Percentiles rank a stretch among this genome's conserved stretches.
Conservation (phyloP, 1,139 yeast genomes). For the Pneumocystis oryctolagi region DNA sequence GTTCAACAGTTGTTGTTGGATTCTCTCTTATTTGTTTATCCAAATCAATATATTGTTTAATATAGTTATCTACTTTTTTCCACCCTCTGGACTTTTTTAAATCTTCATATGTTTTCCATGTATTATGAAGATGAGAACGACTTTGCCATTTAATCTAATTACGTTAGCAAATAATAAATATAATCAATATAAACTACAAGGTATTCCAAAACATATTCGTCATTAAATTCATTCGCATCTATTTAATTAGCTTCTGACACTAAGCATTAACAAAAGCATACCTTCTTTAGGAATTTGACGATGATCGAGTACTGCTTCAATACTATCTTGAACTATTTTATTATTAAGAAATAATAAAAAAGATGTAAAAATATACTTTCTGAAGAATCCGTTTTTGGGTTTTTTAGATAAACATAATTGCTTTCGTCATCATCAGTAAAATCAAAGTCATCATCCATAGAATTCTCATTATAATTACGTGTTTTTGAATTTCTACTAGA, state of each 20-base stretch:
- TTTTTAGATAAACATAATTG: slow-evolving; percentile 16
- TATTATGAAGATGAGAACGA: slow-evolving; percentile 80
- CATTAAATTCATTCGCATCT: slow-evolving; percentile 14
- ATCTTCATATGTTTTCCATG: slow-evolving; percentile 69
- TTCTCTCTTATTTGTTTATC: slow-evolving; percentile 68
- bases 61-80: slow-evolving; percentile 80
- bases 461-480: slow-evolving; percentile 13
- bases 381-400: slow-evolving; percentile 1
- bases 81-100: slow-evolving; percentile 50
- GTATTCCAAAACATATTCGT: background rate
- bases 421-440: slow-evolving; percentile 24
- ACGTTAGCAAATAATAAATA: background rate
- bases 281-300: slow-evolving; percentile 14
- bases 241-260: slow-evolving; percentile 17
- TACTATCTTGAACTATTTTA: background rate
- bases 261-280: slow-evolving; percentile 17
- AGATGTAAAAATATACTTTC: slow-evolving; percentile 10
- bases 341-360: background rate
- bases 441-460: slow-evolving; percentile 1
- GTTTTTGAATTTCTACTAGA: background rate
- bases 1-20: slow-evolving; percentile 72
- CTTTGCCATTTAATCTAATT: slow-evolving; percentile 69
- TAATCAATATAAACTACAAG: background rate
- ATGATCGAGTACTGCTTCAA: background rate
- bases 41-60: slow-evolving; percentile 54